Evolutionary conservation across 108 stramenopile species (phyloP), one percentile per base, ranked within the genome.

Genomic region (Nannochloropsis gaditana): DNA sequence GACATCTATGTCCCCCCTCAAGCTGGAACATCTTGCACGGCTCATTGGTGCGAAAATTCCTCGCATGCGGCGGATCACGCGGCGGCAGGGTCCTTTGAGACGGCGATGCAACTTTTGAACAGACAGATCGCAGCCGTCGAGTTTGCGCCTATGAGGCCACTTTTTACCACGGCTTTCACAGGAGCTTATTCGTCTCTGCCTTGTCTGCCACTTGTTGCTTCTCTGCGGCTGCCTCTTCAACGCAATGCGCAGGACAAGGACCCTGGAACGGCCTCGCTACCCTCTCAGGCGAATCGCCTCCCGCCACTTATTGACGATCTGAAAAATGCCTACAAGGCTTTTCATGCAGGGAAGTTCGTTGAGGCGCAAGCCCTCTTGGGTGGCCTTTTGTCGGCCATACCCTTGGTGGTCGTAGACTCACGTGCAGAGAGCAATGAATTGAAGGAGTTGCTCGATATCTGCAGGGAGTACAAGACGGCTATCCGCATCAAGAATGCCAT

Each of bases 41-140:
- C 95, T 83, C 92, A 87, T 41, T 99, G 97, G 97, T 93, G 92
- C 80, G 92, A 93, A 50, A 97, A 97, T 86, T 95, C 94, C 42
- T 95, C 96, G 80, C 95, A 96, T 87, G 95, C 96, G 17, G 95
- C 97, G 11, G 97, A 98, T 92, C 98, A 99, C 87, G 92, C 93
- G 82, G 97, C 97, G n/a, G 98, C 97, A 43, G 98, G 98, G 9
- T 92, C 89, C 44, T 94, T 96, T 82, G 91, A 94, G 45, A 94
- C 95, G n/a, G 96, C 97, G 9, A 93, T 97, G 94, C 95, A 98
- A 87, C 91, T 97, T 83, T 93, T 99, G 86, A 95, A 97, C 89
- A 92, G 98, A 31, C 98, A 99, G 91, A 96, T 98, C 90, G 97
- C 97, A 10, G 95, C 95, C 11, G 96, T 94, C 81, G 94, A 96